Base-by-base conservation (phyloP, 371 early-diverging fungal genomes). In the Mortierella sp. region DNA sequence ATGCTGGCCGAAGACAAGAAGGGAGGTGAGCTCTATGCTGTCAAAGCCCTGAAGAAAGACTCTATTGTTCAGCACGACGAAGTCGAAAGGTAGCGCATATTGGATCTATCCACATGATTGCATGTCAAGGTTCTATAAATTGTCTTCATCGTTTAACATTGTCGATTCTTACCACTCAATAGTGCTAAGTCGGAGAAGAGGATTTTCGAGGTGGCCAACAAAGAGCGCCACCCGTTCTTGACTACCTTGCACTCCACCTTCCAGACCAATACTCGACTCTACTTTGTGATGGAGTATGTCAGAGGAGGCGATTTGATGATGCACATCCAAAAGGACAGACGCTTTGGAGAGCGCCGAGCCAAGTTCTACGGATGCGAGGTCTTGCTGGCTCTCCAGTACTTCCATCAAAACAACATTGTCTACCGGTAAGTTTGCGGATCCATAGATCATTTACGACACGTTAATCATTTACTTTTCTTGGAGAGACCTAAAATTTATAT, bases 281-380 rank as follows among this genome's bases (percentile, higher is more conserved):
- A 96, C 91, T 94, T 99, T 80, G 97, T 98, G 2, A 94, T 99
- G 95, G 99, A 99, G 89, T 99, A 98, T 88, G 95, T 99, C 58
- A 89, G 92, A 52, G 99, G 99, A 57, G 99, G 99, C 11, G 99
- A 99, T 89, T 88, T 99, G 81, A 97, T 98, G 94, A 95, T 94
- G 90, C 96, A 96, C 84, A 96, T 96, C 50, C 95, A 91, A 79
- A 89, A 90, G 80, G 93, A 94, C 77, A 93, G 95, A 84, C 95
- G 96, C 78, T 92, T 94, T 57, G 97, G 97, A 72, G 92, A 95
- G 55, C 93, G 96, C 72, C 94, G 97, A 55, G 96, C 94, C 85
- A 93, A 92, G 34, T 92, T 96, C 54, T 96, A 96, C 84, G 92
- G 94, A 31, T 95, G 96, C 42, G 97, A 97, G 87, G 91, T 97